Conservation (phyloP, 1,139 yeast species). For the Geotrichum fermentans region DNA sequence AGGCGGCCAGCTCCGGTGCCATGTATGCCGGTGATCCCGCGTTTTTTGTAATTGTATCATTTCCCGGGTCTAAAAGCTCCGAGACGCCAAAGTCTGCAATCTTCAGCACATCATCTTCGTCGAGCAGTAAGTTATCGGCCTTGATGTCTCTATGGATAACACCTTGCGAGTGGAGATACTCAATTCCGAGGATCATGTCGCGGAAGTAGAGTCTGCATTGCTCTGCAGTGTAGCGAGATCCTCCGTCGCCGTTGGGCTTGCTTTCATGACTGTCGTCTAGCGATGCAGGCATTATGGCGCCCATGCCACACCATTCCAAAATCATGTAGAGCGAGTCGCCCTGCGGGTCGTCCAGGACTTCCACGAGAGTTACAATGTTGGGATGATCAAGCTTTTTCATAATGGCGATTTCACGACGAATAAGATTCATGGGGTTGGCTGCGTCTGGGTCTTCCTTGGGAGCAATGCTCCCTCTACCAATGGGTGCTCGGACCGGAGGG, state of each 20-base stretch:
- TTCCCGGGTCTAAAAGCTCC: constrained; percentile 53
- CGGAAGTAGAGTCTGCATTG: constrained; percentile 51
- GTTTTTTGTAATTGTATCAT: constrained; percentile 48
- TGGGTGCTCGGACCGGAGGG: constrained; percentile 3
- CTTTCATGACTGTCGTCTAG: constrained; percentile 5
- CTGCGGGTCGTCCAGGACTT: constrained; percentile 69
- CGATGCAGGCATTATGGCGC: constrained; percentile 37
- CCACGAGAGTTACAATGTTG: constrained; percentile 79
- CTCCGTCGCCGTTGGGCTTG: constrained; percentile 22
- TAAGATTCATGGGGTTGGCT: constrained; percentile 32
- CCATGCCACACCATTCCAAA: constrained; percentile 63
- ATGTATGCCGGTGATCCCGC: constrained; percentile 85
- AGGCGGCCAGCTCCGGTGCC: constrained; percentile 75
- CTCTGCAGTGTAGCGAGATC: constrained; percentile 44
- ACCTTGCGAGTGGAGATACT: constrained; percentile 87
- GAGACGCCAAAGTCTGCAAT: constrained; percentile 95
- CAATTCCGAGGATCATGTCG: constrained; percentile 84
- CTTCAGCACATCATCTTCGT: constrained; percentile 72
- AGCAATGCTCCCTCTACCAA: not conserved
- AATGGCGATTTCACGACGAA: constrained; percentile 78
- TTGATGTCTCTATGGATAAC: constrained; percentile 93
- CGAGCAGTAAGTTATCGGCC: constrained; percentile 82
- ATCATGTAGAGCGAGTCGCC: constrained; percentile 66
- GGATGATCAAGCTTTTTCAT: constrained; percentile 76
- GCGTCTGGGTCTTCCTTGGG: constrained; percentile 7